Conservation (phyloP, 2,329 filamentous ascomycete genomes). For the Ophiostoma australiae region DNA sequence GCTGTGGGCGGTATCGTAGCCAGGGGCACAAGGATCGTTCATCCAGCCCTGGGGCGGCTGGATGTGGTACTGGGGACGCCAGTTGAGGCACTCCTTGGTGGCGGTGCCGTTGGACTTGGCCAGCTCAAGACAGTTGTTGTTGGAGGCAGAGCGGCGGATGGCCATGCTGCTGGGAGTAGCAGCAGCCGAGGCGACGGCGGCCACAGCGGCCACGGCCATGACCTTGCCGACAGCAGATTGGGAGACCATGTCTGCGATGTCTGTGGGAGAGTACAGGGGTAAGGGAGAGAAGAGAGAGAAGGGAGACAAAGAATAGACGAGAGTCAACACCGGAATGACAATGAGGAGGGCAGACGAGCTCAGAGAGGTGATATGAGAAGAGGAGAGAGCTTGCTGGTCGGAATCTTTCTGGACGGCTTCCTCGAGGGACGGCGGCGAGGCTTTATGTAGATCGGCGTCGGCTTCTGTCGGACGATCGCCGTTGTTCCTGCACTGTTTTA, state of each 20-base stretch:
- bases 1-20: constrained; percentile 44
- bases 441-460: constrained; percentile 8
- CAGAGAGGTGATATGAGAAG: background rate
- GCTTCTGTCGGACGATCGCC: background rate
- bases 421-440: background rate
- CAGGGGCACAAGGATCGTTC: constrained; percentile 46
- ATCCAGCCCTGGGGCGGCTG: constrained; percentile 32
- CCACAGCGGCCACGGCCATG: background rate
- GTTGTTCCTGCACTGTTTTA: background rate
- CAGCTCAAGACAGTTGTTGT: background rate
- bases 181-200: background rate
- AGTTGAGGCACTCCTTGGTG: constrained; percentile 4
- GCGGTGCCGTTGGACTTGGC: constrained; percentile 12
- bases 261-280: background rate
- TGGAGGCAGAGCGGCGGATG: background rate
- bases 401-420: background rate
- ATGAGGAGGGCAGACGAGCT: background rate
- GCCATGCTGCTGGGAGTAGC: background rate
- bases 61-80: constrained; percentile 25
- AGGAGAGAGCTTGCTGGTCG: background rate
- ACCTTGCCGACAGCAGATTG: constrained; percentile 9
- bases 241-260: constrained; percentile 7
- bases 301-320: background rate
- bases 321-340: background rate
- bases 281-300: background rate